These are phyloP conservation scores for Gamarada debralockiae DNA, from an alignment of 495 filamentous ascomycete genomes.

Conservation along the genomic window DNA sequence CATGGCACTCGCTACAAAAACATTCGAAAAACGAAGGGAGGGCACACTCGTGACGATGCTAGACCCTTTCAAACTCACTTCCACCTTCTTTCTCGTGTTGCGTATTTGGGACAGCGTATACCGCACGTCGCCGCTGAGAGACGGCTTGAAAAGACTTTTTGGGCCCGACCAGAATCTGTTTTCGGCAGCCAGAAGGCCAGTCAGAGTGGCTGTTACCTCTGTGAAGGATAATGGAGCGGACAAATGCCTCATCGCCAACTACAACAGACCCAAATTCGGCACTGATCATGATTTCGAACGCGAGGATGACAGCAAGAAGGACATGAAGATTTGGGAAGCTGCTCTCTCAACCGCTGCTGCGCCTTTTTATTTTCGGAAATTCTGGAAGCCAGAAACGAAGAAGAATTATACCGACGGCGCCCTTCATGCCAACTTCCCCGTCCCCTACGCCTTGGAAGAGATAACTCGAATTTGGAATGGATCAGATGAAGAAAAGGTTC, in stretches of 20 bases:
- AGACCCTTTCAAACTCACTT: too few relatives aligned
- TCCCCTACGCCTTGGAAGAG: not conserved
- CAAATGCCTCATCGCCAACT: slow-evolving; percentile 9
- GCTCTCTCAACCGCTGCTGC: slow-evolving; percentile 50
- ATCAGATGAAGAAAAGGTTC: too few relatives aligned
- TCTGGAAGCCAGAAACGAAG: slow-evolving; percentile 12
- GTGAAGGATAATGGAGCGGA: slow-evolving; percentile 7
- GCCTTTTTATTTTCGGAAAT: slow-evolving; percentile 43
- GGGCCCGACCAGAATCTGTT: too few relatives aligned
- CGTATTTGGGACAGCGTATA: too few relatives aligned
- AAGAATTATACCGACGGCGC: slow-evolving; percentile 9
- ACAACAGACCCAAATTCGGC: slow-evolving; percentile 5
- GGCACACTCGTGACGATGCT: too few relatives aligned
- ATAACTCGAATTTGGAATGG: slow-evolving; percentile 8
- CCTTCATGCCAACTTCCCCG: slow-evolving; percentile 9
- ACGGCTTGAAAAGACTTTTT: too few relatives aligned
- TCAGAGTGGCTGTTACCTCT: slow-evolving; percentile 11
- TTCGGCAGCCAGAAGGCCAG: too few relatives aligned
- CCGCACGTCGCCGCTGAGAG: too few relatives aligned
- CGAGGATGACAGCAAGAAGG: slow-evolving; percentile 6
- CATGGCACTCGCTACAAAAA: too few relatives aligned
- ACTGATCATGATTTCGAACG: slow-evolving; percentile 4
- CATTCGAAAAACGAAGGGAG: too few relatives aligned
- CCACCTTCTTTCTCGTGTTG: too few relatives aligned
- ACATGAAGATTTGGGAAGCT: slow-evolving; percentile 41